Conservation (phyloP, 208 protist genomes). For the Leishmania mexicana region DNA sequence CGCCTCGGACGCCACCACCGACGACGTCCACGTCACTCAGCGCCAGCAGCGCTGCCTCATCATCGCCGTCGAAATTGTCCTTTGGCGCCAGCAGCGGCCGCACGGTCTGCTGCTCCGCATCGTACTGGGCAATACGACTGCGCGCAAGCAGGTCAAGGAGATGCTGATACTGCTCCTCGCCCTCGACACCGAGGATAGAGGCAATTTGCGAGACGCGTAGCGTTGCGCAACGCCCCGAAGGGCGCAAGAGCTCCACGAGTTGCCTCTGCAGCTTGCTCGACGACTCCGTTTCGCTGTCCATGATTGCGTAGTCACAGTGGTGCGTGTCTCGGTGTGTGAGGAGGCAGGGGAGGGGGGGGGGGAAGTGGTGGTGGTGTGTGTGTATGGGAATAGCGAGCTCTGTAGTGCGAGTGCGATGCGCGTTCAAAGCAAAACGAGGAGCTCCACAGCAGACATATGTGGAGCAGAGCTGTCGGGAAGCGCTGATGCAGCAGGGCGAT, state of each 20-base stretch:
- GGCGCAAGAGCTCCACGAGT: slow-evolving; percentile 42
- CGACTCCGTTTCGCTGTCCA: slow-evolving; percentile 51
- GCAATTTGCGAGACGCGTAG: slow-evolving; percentile 50
- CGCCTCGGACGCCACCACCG: neutral
- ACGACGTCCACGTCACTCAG: slow-evolving; percentile 26
- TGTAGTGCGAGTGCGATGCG: neutral
- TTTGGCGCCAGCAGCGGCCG: slow-evolving; percentile 5
- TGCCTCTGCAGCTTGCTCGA: slow-evolving; percentile 36
- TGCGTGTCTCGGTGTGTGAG: neutral
- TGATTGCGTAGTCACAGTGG: slow-evolving; percentile 14
- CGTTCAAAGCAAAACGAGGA: neutral
- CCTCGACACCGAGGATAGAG: slow-evolving; percentile 46
- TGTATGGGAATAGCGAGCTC: neutral
- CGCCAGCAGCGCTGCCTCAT: slow-evolving; percentile 24
- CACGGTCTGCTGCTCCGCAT: slow-evolving; percentile 25
- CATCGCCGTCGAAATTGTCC: slow-evolving; percentile 6
- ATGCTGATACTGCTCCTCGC: slow-evolving; percentile 9
- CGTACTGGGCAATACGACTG: slow-evolving; percentile 23
- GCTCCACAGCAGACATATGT: neutral
- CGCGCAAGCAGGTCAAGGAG: slow-evolving; percentile 25
- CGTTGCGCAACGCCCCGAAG: slow-evolving; percentile 28
- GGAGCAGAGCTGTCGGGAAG: neutral
- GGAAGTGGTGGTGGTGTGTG: neutral
- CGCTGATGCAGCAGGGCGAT: neutral
- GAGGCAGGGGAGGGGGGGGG: neutral